A percentile compares a stretch with the other conserved stretches of the same genome.
Evolutionary conservation across 1,139 yeast species (phyloP).

Genomic region (Blastobotrys indianensis): DNA sequence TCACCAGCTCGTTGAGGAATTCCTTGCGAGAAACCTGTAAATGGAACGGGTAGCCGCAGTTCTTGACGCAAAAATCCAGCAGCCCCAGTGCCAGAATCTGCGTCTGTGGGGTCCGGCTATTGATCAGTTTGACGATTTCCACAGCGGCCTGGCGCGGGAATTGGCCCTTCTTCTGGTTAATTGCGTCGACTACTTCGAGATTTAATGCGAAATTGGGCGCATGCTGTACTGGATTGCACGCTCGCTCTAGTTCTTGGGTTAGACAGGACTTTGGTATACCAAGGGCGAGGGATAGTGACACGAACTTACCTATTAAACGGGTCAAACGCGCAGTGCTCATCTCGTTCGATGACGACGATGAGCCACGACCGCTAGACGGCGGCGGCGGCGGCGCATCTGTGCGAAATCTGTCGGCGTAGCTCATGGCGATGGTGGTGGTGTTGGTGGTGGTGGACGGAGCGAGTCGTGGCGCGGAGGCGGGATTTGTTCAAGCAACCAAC

Average conservation of each 20-base stretch:
- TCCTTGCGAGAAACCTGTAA: slow-evolving; percentile 92
- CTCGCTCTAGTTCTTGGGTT: slow-evolving; percentile 49
- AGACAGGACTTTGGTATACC: too few relatives aligned
- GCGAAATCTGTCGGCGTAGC: slow-evolving; percentile 37
- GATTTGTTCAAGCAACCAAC: too few relatives aligned
- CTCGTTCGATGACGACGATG: slow-evolving; percentile 11
- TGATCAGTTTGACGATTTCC: slow-evolving; percentile 78
- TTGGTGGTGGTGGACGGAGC: too few relatives aligned
- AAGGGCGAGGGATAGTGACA: too few relatives aligned
- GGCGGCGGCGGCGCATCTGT: slow-evolving; percentile 25
- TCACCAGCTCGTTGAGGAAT: slow-evolving; percentile 85
- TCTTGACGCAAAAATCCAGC: slow-evolving; percentile 87
- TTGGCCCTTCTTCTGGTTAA: slow-evolving; percentile 87
- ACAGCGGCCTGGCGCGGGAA: slow-evolving; percentile 91
- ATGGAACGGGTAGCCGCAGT: slow-evolving; percentile 97
- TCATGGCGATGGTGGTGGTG: slow-evolving; percentile 10
- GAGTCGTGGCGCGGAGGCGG: too few relatives aligned
- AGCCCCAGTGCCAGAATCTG: slow-evolving; percentile 50
- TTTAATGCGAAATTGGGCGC: slow-evolving; percentile 89
- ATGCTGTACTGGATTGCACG: slow-evolving; percentile 75
- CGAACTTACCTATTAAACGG: slow-evolving; percentile 24
- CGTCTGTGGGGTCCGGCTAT: slow-evolving; percentile 79
- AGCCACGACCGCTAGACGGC: slow-evolving; percentile 4
- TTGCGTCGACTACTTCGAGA: slow-evolving; percentile 86
- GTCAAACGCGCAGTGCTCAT: slow-evolving; percentile 22